Evolutionary conservation across 176 grass and related monocot species (phyloP), one percentile per base, ranked within the genome.

Genomic region (Musa acuminata): DNA sequence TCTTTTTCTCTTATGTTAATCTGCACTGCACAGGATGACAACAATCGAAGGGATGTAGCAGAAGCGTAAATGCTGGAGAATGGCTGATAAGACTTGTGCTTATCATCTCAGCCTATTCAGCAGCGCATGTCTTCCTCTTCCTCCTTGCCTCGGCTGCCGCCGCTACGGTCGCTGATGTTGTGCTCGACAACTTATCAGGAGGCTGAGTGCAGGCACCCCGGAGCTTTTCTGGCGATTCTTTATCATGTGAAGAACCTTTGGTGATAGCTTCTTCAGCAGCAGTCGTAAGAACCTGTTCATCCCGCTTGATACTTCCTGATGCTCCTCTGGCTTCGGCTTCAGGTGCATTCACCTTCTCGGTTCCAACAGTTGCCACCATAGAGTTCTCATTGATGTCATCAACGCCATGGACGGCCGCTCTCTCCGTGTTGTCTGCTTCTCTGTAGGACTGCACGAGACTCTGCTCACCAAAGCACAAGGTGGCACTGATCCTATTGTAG

Each of bases 121-220:
- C 55, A 3, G 55, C 1, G 55, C 55, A 19, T 66, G 1, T 63
- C 63, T 52, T 9, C 4, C 21, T 55, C 13, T 19, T 87, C 83
- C 85, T 87, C 83, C 93, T 84, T 0, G 87, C 93, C 78, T 90
- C 83, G 9, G 87, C 83, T 8, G 93, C 79, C 13, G 81, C 74
- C n/a, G n/a, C n/a, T n/a, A n/a, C n/a, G n/a, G n/a, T n/a, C 19
- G 80, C 86, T 73, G 66, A 71, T 49, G 80, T 52, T 23, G 25
- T 71, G 69, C 69, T 67, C 43, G 10, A 70, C 51, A 62, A 43
- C 65, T 67, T 43, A 16, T n/a, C 64, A 0, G 51, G 17, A 77
- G 52, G 70, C 22, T 8, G 21, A 53, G 24, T 27, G 58, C 13
- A 20, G 1, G 1, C 64, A 63, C 3, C 35, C 51, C 25, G 0